Evolutionary conservation across 2,329 filamentous ascomycete species (phyloP).

Genomic region (Basipetospora chlamydospora): DNA sequence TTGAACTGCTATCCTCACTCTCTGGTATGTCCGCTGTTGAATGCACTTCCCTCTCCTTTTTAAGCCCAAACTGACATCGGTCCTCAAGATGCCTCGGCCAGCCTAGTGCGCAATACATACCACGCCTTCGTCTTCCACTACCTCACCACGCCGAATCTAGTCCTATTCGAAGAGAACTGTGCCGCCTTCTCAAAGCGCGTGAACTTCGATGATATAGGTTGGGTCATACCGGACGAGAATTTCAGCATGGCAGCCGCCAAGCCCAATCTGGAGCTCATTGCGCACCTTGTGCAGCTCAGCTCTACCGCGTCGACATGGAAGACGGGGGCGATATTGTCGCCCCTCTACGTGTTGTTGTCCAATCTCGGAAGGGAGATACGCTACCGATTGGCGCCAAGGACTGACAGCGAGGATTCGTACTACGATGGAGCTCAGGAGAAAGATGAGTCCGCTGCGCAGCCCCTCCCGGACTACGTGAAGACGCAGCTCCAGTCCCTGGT

Average conservation of each 20-base stretch:
- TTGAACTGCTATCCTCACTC: not conserved
- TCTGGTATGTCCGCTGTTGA: not conserved
- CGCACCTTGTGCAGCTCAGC: conserved; percentile 42
- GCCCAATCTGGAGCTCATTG: conserved; percentile 51
- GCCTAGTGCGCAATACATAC: conserved; percentile 14
- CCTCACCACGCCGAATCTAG: conserved; percentile 20
- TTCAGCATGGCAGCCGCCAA: no score
- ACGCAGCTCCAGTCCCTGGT: conserved; percentile 53
- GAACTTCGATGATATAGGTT: conserved; percentile 19
- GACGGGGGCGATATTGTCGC: conserved; percentile 27
- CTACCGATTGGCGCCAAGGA: conserved; percentile 20
- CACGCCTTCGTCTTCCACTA: conserved; percentile 23
- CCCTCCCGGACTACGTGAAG: conserved; percentile 37
- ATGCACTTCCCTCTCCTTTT: not conserved
- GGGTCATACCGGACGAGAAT: no score
- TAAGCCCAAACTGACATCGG: not conserved
- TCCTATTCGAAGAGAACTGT: conserved; percentile 26
- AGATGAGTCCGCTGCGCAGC: conserved; percentile 13
- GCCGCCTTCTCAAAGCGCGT: conserved; percentile 21
- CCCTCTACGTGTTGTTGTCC: conserved; percentile 39
- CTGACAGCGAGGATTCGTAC: not conserved
- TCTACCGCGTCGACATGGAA: conserved; percentile 6
- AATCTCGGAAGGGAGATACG: conserved; percentile 36
- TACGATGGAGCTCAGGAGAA: not conserved
- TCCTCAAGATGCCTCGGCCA: not conserved